Conservation (phyloP, 148 eudicot species). For the Simmondsia chinensis region DNA sequence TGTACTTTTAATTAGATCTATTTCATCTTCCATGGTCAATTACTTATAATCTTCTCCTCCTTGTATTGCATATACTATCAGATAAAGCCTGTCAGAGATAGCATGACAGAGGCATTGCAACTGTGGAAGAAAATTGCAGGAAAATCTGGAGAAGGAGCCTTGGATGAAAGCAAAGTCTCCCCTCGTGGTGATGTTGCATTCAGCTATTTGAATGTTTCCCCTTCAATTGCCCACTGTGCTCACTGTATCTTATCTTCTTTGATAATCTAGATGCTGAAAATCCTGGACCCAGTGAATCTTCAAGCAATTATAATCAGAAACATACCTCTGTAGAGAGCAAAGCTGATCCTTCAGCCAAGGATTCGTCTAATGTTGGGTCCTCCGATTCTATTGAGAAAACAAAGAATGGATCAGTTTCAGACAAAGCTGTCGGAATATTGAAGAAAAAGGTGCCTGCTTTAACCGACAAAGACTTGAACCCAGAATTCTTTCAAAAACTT, state of each 20-base stretch:
- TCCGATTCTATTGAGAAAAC: slow-evolving; percentile 40
- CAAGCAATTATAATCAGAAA: slow-evolving; percentile 32
- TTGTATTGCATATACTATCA: slow-evolving; percentile 11
- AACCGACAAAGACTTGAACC: slow-evolving; percentile 77
- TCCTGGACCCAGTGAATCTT: slow-evolving; percentile 24
- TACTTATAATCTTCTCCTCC: background rate
- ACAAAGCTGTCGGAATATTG: slow-evolving; percentile 66
- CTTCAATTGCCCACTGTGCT: slow-evolving; percentile 4
- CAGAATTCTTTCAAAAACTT: slow-evolving; percentile 92
- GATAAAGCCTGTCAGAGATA: slow-evolving; percentile 98
- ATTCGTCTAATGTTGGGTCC: slow-evolving; percentile 32
- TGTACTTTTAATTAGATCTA: too few species aligned
- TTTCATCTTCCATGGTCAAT: too few species aligned
- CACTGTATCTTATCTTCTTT: slow-evolving; percentile 1
- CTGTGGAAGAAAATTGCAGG: slow-evolving; percentile 82
- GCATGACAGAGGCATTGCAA: slow-evolving; percentile 82
- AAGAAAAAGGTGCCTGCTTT: slow-evolving; percentile 76
- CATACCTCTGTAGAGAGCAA: slow-evolving; percentile 21
- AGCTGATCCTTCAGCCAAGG: slow-evolving; percentile 28
- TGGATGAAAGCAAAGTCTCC: slow-evolving; percentile 41
- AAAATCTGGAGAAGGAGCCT: slow-evolving; percentile 43
- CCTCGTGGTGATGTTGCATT: slow-evolving; percentile 31
- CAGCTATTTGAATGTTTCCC: slow-evolving; percentile 4
- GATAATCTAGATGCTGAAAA: slow-evolving; percentile 42
- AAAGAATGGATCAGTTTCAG: slow-evolving; percentile 43